phyloP scores from a whole-genome alignment of 1,284 basidiomycete species.

The Trichosporon sp. region DNA sequence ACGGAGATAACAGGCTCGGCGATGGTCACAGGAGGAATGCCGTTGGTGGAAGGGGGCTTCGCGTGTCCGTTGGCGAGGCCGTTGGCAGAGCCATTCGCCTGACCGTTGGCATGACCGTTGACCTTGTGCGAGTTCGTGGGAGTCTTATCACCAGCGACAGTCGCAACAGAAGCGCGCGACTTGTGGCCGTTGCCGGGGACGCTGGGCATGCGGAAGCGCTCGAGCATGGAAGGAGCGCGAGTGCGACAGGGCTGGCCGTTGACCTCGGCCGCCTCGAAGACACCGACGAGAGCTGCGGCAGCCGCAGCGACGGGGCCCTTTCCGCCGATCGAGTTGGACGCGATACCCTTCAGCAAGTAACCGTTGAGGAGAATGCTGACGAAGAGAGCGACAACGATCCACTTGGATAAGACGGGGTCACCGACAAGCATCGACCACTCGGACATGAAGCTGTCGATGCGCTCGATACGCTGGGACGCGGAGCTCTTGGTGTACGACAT shows the following conservation, averaged over 20 bases:
- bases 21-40: slow-evolving; percentile 29
- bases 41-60: slow-evolving; percentile 30
- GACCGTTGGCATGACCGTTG: slow-evolving; percentile 27
- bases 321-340: slow-evolving; percentile 57
- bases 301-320: slow-evolving; percentile 58
- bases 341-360: slow-evolving; percentile 80
- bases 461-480: slow-evolving; percentile 49
- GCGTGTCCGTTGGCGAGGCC: slow-evolving; percentile 35
- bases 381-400: slow-evolving; percentile 87
- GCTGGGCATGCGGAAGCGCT: slow-evolving; percentile 26
- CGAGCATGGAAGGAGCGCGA: slow-evolving; percentile 29
- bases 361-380: slow-evolving; percentile 91
- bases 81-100: slow-evolving; percentile 26
- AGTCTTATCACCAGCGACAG: slow-evolving; percentile 35
- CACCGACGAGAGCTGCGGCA: slow-evolving; percentile 57
- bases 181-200: slow-evolving; percentile 20
- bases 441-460: slow-evolving; percentile 84
- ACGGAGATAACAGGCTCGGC: slow-evolving; percentile 30
- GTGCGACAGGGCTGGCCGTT: slow-evolving; percentile 22
- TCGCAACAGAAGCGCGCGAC: slow-evolving; percentile 3
- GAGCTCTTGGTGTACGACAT: slow-evolving; percentile 37
- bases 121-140: slow-evolving; percentile 26
- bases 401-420: slow-evolving; percentile 92
- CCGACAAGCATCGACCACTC: slow-evolving; percentile 94
- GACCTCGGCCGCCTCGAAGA: slow-evolving; percentile 46